Evolutionary conservation across 2,329 filamentous ascomycete species (phyloP).

Genomic region (Hypoxylon sp.): DNA sequence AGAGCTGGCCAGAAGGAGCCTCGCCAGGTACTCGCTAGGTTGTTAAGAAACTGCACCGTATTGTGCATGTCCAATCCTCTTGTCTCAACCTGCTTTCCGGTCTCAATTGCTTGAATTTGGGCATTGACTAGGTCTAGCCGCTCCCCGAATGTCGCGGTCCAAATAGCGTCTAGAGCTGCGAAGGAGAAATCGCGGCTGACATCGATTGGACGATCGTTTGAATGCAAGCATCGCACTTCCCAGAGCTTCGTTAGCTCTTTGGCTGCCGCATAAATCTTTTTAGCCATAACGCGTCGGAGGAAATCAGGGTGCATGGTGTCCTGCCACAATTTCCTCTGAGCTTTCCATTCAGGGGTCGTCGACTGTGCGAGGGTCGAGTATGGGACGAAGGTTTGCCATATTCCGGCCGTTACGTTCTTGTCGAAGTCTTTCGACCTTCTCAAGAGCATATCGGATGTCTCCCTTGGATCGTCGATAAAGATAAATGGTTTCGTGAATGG

Average conservation of each 20-base stretch:
- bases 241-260: constrained; percentile 35
- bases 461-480: constrained; percentile 38
- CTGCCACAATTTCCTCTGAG: constrained; percentile 36
- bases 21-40: constrained; percentile 21
- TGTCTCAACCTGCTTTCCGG: constrained; percentile 8
- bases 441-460: constrained; percentile 33
- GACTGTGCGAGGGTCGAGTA: constrained; percentile 34
- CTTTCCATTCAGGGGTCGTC: constrained; percentile 27
- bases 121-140: constrained; percentile 29
- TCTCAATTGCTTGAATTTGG: constrained; percentile 30
- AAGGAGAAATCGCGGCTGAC: constrained; percentile 36
- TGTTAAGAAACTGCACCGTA: constrained; percentile 34
- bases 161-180: constrained; percentile 43
- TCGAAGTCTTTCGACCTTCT: constrained; percentile 42
- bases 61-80: constrained; percentile 36
- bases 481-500: constrained; percentile 36
- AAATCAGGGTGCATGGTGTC: constrained; percentile 44
- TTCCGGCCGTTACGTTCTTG: constrained; percentile 9
- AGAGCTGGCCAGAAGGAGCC: constrained; percentile 31
- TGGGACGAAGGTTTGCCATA: constrained; percentile 31
- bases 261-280: constrained; percentile 32
- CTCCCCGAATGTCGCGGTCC: constrained; percentile 36
- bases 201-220: constrained; percentile 14
- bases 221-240: constrained; percentile 26
- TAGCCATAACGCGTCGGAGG: constrained; percentile 31